A percentile compares a stretch with the other conserved stretches of the same genome.
These are phyloP conservation scores for Colletotrichum sojae DNA, from an alignment of 2,329 filamentous ascomycete genomes.

Conservation along the genomic window DNA sequence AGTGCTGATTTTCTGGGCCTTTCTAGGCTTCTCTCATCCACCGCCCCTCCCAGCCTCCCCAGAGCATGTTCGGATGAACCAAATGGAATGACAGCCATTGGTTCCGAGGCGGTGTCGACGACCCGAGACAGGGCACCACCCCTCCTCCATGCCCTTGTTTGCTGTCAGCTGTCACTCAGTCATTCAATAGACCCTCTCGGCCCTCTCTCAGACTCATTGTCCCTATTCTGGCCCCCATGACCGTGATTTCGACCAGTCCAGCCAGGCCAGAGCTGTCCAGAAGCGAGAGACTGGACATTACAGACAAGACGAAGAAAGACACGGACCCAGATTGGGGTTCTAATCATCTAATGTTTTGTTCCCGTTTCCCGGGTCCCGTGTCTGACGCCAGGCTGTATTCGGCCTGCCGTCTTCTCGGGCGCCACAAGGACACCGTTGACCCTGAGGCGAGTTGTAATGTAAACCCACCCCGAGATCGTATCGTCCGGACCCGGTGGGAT, in stretches of 20 bases:
- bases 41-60: slow-evolving; percentile 28
- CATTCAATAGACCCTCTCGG: slow-evolving; percentile 14
- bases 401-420: slow-evolving; percentile 1
- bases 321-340: background rate
- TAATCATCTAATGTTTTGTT: background rate
- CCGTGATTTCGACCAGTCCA: slow-evolving; percentile 17
- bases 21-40: slow-evolving; percentile 22
- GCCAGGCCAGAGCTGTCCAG: slow-evolving; percentile 3
- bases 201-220: background rate
- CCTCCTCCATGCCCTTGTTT: slow-evolving; percentile 2
- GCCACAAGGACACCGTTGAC: slow-evolving; percentile 27
- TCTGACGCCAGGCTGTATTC: slow-evolving; percentile 19
- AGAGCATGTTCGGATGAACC: slow-evolving; percentile 21
- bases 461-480: slow-evolving; percentile 14
- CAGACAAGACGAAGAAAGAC: background rate
- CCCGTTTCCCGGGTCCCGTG: slow-evolving; percentile 6
- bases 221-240: slow-evolving; percentile 5
- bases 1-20: slow-evolving; percentile 6
- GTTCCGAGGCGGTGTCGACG: slow-evolving; percentile 13
- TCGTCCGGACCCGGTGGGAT: slow-evolving; percentile 14
- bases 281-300: slow-evolving; percentile 7
- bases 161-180: slow-evolving; percentile 5
- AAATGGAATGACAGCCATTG: slow-evolving; percentile 25
- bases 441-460: too few species aligned
- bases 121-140: background rate